These are phyloP conservation scores for Plectranthus barbatus DNA, from an alignment of 257 asterid species.

Conservation along the genomic window DNA sequence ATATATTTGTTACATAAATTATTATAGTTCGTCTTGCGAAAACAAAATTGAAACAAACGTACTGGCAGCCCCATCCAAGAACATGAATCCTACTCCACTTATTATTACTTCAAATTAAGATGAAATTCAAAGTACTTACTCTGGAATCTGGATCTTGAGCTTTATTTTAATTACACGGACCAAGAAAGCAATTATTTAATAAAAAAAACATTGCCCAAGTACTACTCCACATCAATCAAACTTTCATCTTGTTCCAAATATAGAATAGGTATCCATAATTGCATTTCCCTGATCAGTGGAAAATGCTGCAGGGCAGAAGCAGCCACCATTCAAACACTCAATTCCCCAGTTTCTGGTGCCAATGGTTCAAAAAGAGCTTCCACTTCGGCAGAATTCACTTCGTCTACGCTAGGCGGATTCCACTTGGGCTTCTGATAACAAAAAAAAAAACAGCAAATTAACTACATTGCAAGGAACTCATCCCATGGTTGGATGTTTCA, in stretches of 20 bases:
- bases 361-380: conserved; percentile 71
- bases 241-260: not conserved
- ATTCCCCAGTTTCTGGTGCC: conserved; percentile 47
- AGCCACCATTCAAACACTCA: conserved; percentile 49
- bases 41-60: no score
- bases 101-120: not conserved
- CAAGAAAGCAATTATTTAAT: not conserved
- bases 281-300: not conserved
- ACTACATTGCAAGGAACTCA: not conserved
- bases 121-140: not conserved
- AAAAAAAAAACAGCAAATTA: not conserved
- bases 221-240: not conserved
- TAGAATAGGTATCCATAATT: not conserved
- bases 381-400: conserved; percentile 50
- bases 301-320: no score
- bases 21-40: no score
- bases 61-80: not conserved
- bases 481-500: no score
- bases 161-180: not conserved
- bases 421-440: conserved; percentile 77
- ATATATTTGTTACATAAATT: no score
- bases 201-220: not conserved
- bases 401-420: conserved; percentile 74
- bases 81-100: not conserved
- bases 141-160: not conserved